Conservation (phyloP, 805 yeast genomes). For the Yarrowia osloensis region DNA sequence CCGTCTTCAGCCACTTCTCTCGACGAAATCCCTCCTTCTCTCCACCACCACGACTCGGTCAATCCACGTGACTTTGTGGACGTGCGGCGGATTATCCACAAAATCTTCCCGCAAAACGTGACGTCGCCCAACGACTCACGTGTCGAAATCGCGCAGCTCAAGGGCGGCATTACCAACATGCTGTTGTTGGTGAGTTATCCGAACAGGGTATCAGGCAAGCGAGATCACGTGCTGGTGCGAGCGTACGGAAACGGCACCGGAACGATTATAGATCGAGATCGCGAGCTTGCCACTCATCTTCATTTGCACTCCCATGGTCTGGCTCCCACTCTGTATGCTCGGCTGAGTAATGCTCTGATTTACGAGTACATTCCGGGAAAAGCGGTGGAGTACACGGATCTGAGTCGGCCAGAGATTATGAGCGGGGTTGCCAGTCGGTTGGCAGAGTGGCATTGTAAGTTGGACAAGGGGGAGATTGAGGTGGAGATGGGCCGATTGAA, state of each 20-base stretch:
- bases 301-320: slow-evolving; percentile 58
- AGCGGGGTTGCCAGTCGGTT: slow-evolving; percentile 63
- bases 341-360: slow-evolving; percentile 71
- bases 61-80: slow-evolving; percentile 25
- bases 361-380: slow-evolving; percentile 70
- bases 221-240: slow-evolving; percentile 51
- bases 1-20: slow-evolving; percentile 20
- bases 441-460: slow-evolving; percentile 67
- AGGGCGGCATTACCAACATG: slow-evolving; percentile 47
- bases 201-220: slow-evolving; percentile 31
- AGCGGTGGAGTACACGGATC: slow-evolving; percentile 57
- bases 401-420: slow-evolving; percentile 51
- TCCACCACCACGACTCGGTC: background rate
- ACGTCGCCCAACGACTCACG: background rate
- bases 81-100: slow-evolving; percentile 26
- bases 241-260: slow-evolving; percentile 76
- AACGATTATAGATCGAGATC: slow-evolving; percentile 68
- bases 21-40: no score
- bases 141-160: slow-evolving; percentile 38
- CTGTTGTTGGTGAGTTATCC: slow-evolving; percentile 38
- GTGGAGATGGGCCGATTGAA: slow-evolving; percentile 36
- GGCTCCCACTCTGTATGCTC: slow-evolving; percentile 69
- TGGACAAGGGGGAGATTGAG: slow-evolving; percentile 52
- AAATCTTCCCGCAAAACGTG: slow-evolving; percentile 25
- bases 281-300: slow-evolving; percentile 72